Evolutionary conservation across 495 filamentous ascomycete genomes (phyloP).

Genomic region (Penicillium desertorum): DNA sequence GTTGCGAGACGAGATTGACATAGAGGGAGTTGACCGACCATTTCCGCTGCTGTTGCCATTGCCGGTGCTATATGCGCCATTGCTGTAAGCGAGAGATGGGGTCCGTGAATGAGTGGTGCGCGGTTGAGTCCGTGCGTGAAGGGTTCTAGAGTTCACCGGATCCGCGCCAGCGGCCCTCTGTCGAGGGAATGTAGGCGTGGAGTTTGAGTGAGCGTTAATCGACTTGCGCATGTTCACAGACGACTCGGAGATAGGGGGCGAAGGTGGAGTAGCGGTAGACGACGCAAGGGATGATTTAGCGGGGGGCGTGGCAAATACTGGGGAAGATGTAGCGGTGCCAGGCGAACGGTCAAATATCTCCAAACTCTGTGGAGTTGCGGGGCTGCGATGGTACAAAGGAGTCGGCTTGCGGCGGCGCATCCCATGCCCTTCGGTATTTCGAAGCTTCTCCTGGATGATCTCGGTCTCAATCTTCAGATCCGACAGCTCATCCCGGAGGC

Average conservation of each 20-base stretch:
- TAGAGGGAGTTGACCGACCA: conserved; percentile 42
- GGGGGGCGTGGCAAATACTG: conserved; percentile 69
- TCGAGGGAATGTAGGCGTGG: conserved; percentile 42
- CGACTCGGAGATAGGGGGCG: conserved; percentile 57
- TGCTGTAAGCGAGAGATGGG: conserved; percentile 52
- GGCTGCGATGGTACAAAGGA: conserved; percentile 46
- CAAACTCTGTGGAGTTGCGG: conserved; percentile 52
- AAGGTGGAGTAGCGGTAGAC: conserved; percentile 70
- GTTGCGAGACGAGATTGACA: conserved; percentile 39
- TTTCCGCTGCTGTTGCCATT: conserved; percentile 37
- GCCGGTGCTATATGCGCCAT: conserved; percentile 40
- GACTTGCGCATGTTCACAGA: conserved; percentile 48
- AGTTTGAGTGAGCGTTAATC: conserved; percentile 34
- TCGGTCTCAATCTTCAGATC: conserved; percentile 94
- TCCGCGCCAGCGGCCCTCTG: conserved; percentile 40
- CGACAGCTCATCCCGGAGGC: conserved; percentile 83
- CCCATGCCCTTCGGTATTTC: conserved; percentile 58
- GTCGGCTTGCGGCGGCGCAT: conserved; percentile 55
- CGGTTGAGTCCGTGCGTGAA: conserved; percentile 45
- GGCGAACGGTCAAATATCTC: conserved; percentile 57
- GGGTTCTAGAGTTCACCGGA: conserved; percentile 36
- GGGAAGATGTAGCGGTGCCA: conserved; percentile 66
- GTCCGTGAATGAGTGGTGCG: conserved; percentile 49
- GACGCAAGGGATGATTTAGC: conserved; percentile 70
- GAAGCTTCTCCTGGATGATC: conserved; percentile 89